These are phyloP conservation scores for Pleurostoma richardsiae DNA, from an alignment of 2,329 filamentous ascomycete genomes.

Conservation along the genomic window DNA sequence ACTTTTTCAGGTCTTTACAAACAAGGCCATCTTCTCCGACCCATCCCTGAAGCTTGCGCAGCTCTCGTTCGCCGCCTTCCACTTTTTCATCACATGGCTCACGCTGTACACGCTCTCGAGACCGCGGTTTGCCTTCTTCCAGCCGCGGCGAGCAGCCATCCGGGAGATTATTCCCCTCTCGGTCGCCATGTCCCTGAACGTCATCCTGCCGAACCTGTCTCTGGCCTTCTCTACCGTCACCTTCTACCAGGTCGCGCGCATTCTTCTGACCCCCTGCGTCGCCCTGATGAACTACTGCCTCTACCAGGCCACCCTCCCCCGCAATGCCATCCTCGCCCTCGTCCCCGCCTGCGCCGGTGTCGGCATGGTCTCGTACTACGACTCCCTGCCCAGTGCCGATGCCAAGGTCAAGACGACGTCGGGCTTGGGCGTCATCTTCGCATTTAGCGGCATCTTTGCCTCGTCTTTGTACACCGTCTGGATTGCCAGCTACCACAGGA, in stretches of 20 bases:
- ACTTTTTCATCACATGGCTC: constrained; percentile 61
- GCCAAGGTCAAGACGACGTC: constrained; percentile 50
- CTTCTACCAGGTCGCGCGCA: constrained; percentile 66
- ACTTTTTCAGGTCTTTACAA: constrained; percentile 56
- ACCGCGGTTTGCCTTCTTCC: constrained; percentile 53
- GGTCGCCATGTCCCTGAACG: constrained; percentile 62
- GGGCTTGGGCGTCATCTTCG: constrained; percentile 57
- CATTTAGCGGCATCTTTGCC: constrained; percentile 58
- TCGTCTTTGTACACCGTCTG: constrained; percentile 65
- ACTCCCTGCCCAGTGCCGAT: constrained; percentile 47
- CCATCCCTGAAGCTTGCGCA: constrained; percentile 56
- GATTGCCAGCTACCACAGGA: constrained; percentile 62
- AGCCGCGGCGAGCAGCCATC: constrained; percentile 48
- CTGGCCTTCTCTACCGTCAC: constrained; percentile 63
- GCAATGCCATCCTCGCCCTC: constrained; percentile 47
- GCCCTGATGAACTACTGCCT: constrained; percentile 61
- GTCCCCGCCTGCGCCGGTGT: constrained; percentile 60
- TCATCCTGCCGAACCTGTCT: constrained; percentile 64
- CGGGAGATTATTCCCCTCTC: constrained; percentile 59
- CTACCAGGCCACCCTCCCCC: constrained; percentile 52
- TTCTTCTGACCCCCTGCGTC: constrained; percentile 61
- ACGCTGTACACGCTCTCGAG: constrained; percentile 59
- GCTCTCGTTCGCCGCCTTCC: constrained; percentile 62
- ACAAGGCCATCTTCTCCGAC: constrained; percentile 65
- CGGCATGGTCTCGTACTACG: constrained; percentile 63